Percentiles rank a stretch among this genome's conserved stretches.
phyloP scores from a whole-genome alignment of 2,329 filamentous ascomycete genomes.

The Colletotrichum costaricense region DNA sequence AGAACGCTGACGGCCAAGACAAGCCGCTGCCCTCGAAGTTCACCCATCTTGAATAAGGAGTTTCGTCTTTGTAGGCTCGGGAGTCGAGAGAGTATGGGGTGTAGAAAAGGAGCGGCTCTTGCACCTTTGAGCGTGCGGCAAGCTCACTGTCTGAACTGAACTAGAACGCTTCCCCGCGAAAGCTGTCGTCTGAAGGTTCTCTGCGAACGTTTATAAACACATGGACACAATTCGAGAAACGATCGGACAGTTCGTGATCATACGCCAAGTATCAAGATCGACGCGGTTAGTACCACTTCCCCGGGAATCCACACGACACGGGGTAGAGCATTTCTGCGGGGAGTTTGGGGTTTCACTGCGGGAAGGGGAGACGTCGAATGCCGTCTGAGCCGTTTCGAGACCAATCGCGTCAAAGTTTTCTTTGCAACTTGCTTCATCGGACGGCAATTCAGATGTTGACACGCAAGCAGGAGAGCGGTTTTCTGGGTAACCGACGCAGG shows the following conservation, averaged over 20 bases:
- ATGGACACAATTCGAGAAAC: not conserved
- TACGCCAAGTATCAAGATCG: slow-evolving; percentile 14
- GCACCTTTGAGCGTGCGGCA: not conserved
- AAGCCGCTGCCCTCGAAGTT: slow-evolving; percentile 47
- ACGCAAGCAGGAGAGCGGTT: not conserved
- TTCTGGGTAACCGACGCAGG: slow-evolving; percentile 2
- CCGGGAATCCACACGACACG: slow-evolving; percentile 21
- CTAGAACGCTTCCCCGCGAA: not conserved
- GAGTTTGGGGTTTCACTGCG: not conserved
- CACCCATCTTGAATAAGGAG: slow-evolving; percentile 8
- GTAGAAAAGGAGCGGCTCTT: not conserved
- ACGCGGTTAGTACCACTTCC: slow-evolving; percentile 5
- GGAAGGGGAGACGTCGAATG: not conserved
- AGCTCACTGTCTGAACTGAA: too few species aligned
- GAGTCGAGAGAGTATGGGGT: not conserved
- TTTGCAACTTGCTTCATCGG: not conserved
- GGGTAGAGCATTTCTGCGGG: slow-evolving; percentile 13
- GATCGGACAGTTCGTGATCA: slow-evolving; percentile 1
- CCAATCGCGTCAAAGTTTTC: slow-evolving; percentile 21
- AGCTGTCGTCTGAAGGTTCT: slow-evolving; percentile 1
- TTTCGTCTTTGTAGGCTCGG: not conserved
- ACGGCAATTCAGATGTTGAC: slow-evolving; percentile 12
- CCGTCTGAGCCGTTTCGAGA: not conserved
- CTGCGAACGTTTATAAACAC: slow-evolving; percentile 12
- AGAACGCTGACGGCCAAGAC: slow-evolving; percentile 55